A percentile compares a stretch with the other conserved stretches of the same genome.
Evolutionary conservation across 2,329 filamentous ascomycete species (phyloP).

Genomic region (Microascus cirrosus): DNA sequence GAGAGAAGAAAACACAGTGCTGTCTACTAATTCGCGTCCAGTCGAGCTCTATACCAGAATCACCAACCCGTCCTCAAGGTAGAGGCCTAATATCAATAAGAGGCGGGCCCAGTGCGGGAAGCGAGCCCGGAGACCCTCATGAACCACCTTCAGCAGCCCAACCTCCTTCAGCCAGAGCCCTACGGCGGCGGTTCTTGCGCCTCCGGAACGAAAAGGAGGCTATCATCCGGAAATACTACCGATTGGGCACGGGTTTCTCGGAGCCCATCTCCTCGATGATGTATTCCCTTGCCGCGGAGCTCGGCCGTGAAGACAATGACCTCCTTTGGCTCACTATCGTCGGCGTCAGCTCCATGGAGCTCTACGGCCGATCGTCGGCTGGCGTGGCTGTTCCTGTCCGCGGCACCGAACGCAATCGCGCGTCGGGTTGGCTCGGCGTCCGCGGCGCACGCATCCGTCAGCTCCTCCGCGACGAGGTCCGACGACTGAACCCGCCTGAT

Average conservation of each 20-base stretch:
- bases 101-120: constrained; percentile 30
- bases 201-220: constrained; percentile 68
- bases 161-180: constrained; percentile 53
- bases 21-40: constrained; percentile 16
- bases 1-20: not conserved
- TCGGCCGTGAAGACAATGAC: constrained; percentile 94
- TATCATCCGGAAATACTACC: constrained; percentile 73
- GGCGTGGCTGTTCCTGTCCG: constrained; percentile 56
- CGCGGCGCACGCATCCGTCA: constrained; percentile 77
- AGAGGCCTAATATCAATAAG: constrained; percentile 47
- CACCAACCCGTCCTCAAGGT: constrained; percentile 48
- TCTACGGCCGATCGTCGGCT: constrained; percentile 77
- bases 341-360: constrained; percentile 84
- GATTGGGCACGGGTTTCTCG: constrained; percentile 78
- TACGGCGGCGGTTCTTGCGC: constrained; percentile 63
- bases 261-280: constrained; percentile 92
- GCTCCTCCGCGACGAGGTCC: constrained; percentile 83
- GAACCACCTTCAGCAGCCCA: constrained; percentile 49
- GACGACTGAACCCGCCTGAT: constrained; percentile 77
- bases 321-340: constrained; percentile 91
- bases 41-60: constrained; percentile 56
- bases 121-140: constrained; percentile 23
- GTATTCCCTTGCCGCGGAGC: constrained; percentile 87
- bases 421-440: constrained; percentile 68
- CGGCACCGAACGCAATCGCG: constrained; percentile 41